phyloP scores from a whole-genome alignment of 306 rosid species.

The Lupinus albus region DNA sequence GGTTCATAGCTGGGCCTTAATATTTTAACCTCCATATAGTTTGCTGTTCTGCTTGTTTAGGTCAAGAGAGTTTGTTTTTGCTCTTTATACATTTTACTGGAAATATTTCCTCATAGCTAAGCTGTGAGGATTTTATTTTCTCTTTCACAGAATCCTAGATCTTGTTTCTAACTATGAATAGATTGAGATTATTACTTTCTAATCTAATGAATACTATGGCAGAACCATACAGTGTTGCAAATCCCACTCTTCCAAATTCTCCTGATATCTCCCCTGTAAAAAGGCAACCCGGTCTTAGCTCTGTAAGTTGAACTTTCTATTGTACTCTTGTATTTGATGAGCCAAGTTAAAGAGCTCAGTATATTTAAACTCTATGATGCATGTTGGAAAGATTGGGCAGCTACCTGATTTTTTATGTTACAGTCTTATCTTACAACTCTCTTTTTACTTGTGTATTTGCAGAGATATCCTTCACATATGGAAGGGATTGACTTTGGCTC shows the following conservation, averaged over 20 bases:
- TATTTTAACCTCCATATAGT: neutral
- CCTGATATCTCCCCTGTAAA: conserved; percentile 58
- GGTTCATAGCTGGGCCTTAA: conserved; percentile 21
- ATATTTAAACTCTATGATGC: neutral
- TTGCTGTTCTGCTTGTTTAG: no score
- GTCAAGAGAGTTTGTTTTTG: no score
- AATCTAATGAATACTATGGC: conserved; percentile 50
- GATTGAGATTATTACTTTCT: conserved; percentile 39
- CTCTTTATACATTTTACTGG: no score
- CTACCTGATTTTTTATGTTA: neutral
- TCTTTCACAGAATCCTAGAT: conserved; percentile 3
- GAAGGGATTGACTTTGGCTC: conserved; percentile 59
- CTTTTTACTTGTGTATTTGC: conserved; percentile 41
- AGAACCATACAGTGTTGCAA: conserved; percentile 60
- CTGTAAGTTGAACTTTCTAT: conserved; percentile 65
- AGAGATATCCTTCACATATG: conserved; percentile 63
- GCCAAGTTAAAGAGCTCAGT: neutral
- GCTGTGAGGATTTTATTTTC: conserved; percentile 13
- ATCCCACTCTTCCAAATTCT: conserved; percentile 54
- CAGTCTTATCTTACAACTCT: neutral
- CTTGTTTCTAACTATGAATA: conserved; percentile 28
- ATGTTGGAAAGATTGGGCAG: conserved; percentile 18
- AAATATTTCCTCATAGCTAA: conserved; percentile 20
- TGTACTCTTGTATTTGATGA: conserved; percentile 31
- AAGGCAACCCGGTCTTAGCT: conserved; percentile 57